Evolutionary conservation across 2,329 filamentous ascomycete genomes (phyloP), one percentile per base, ranked within the genome.

Genomic region (Curvularia sp.): DNA sequence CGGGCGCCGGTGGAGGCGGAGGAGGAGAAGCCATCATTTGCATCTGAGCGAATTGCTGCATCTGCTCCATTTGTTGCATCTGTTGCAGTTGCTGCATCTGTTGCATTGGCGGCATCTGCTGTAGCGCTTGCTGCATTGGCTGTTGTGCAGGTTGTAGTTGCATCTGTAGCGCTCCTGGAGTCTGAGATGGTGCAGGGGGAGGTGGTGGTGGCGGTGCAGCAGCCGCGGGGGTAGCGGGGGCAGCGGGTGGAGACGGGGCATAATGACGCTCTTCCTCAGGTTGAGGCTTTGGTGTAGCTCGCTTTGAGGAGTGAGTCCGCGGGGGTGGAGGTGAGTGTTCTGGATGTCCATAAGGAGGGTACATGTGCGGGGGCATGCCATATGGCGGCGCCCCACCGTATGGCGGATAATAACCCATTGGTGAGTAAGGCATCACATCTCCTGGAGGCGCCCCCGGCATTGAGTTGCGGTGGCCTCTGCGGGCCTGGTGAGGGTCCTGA

Each of bases 361-460:
- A 73, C 66, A 72, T 73, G 22, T 61, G 58, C 22, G 62, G 64
- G 13, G 62, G 63, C 69, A 71, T 69, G 38, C 66, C 69, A 55
- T 74, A 74, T 5, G 18, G 18, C 18, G 71, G 72, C 6, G 42
- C 28, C 52, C 67, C 60, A 22, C 66, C 70, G 47, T 75, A 73
- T 0, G 71, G 72, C 24, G 68, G 66, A 53, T 74, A 75, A 57
- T 68, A 72, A 44, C 65, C 65, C 53, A 62, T 61, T 52, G 60
- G 58, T 42, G 69, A 63, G 52, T 69, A 77, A 1, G 73, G 71
- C 75, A 77, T 77, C 67, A 78, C 70, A 28, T 76, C 68, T 33
- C 64, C 62, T 24, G 62, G 61, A 1, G 68, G 62, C 2, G 70
- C 69, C 9, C 61, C 61, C 10, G 70, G 69, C 70, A 77, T 76